A percentile compares a stretch with the other conserved stretches of the same genome.
Conservation (phyloP, 148 eudicot genomes). For the Chenopodium berlandieri region DNA sequence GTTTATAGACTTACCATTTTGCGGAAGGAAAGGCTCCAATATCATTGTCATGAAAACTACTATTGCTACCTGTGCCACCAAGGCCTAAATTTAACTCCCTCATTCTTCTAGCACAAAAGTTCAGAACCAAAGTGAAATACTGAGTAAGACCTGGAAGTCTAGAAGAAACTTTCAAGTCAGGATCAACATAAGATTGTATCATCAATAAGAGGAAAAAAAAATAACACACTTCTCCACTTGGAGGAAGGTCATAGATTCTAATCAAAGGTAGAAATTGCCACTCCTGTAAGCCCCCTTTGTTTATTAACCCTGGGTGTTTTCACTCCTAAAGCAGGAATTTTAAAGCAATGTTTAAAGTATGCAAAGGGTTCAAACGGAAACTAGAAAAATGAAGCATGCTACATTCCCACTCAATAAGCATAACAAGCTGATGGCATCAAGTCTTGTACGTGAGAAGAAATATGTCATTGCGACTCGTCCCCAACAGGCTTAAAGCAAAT, state of each 20-base stretch:
- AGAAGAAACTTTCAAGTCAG: not conserved
- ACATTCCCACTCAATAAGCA: not conserved
- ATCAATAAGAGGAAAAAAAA: too few species aligned
- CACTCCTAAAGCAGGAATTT: not conserved
- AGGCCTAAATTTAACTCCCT: too few species aligned
- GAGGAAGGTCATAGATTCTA: not conserved
- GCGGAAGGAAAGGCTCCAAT: too few species aligned
- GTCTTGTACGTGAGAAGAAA: not conserved
- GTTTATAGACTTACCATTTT: too few species aligned
- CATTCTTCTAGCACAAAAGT: not conserved
- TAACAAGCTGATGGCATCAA: too few species aligned
- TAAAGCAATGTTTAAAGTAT: not conserved
- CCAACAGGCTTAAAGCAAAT: too few species aligned
- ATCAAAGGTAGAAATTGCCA: not conserved
- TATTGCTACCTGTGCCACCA: not conserved
- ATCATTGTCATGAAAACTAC: too few species aligned
- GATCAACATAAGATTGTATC: not conserved
- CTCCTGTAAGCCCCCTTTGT: not conserved
- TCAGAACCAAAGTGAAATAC: not conserved
- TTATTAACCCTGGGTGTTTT: not conserved
- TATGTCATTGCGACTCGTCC: not conserved
- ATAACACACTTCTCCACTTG: not conserved
- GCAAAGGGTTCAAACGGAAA: not conserved
- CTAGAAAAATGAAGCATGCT: not conserved
- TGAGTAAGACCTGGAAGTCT: not conserved